Conservation (phyloP, 441 rosid genomes). For the Bocquillonia castaneifolia region DNA sequence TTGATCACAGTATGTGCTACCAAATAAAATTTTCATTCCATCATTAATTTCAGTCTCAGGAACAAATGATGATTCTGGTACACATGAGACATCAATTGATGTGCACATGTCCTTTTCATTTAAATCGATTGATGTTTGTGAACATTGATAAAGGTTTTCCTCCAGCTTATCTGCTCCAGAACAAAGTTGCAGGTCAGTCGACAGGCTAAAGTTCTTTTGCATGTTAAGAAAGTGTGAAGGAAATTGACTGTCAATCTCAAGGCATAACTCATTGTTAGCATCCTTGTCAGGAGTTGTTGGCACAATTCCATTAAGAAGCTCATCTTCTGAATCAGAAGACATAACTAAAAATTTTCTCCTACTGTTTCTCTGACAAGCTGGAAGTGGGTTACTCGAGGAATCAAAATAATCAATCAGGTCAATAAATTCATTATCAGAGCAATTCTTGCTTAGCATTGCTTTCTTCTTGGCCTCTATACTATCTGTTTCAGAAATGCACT, state of each 20-base stretch:
- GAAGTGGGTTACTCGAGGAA: conserved; percentile 42
- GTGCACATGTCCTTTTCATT: conserved; percentile 33
- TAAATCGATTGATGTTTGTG: conserved; percentile 32
- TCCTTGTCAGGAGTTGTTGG: conserved; percentile 28
- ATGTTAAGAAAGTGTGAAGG: conserved; percentile 29
- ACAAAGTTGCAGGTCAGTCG: conserved; percentile 28
- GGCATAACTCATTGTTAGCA: conserved; percentile 25
- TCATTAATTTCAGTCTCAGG: conserved; percentile 68
- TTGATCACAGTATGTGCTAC: conserved; percentile 37
- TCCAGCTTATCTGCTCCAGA: conserved; percentile 31
- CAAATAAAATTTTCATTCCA: conserved; percentile 42
- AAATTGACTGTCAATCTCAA: conserved; percentile 29
- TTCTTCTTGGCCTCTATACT: conserved; percentile 66
- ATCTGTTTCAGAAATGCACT: conserved; percentile 34
- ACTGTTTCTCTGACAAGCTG: conserved; percentile 33
- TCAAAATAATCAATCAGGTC: conserved; percentile 40
- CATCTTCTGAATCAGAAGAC: conserved; percentile 91
- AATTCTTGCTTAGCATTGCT: conserved; percentile 59
- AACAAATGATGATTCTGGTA: conserved; percentile 82
- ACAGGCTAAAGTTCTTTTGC: conserved; percentile 29
- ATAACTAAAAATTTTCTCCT: conserved; percentile 51
- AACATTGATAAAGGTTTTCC: conserved; percentile 31
- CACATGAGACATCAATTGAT: conserved; percentile 66
- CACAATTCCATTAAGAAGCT: conserved; percentile 26
- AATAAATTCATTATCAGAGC: conserved; percentile 42